These are phyloP conservation scores for Saitozyma podzolica DNA, from an alignment of 768 basidiomycete species.

Conservation along the genomic window DNA sequence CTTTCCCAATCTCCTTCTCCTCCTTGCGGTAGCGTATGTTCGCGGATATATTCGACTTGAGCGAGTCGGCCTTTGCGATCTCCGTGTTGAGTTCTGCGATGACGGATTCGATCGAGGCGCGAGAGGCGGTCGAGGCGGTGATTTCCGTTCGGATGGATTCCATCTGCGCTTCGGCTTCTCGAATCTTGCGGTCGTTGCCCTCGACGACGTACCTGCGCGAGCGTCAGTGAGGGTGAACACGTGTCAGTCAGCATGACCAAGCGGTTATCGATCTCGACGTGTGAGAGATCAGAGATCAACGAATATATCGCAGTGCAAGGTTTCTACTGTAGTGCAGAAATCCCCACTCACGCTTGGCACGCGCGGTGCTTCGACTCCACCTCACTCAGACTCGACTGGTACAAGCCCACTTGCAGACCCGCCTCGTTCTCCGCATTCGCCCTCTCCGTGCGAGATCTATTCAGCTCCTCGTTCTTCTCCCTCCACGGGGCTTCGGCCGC, in stretches of 20 bases:
- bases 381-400: constrained; percentile 39
- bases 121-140: constrained; percentile 53
- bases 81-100: constrained; percentile 71
- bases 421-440: constrained; percentile 43
- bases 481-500: constrained; percentile 45
- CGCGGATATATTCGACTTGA: constrained; percentile 58
- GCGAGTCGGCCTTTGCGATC: constrained; percentile 54
- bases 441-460: constrained; percentile 32
- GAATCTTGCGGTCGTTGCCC: constrained; percentile 63
- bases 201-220: constrained; percentile 69
- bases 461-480: constrained; percentile 39
- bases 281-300: too few species aligned
- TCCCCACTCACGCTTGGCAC: constrained; percentile 36
- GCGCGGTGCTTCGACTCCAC: constrained; percentile 42
- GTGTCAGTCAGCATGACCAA: too few species aligned
- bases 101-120: constrained; percentile 44
- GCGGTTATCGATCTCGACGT: too few species aligned
- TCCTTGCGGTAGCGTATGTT: constrained; percentile 77
- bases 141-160: constrained; percentile 59
- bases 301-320: too few species aligned
- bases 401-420: constrained; percentile 37
- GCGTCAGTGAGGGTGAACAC: too few species aligned
- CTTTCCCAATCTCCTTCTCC: constrained; percentile 64
- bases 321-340: neutral
- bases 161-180: constrained; percentile 63